Evolutionary conservation across 441 rosid species (phyloP).

Genomic region (Gossypium lobatum): DNA sequence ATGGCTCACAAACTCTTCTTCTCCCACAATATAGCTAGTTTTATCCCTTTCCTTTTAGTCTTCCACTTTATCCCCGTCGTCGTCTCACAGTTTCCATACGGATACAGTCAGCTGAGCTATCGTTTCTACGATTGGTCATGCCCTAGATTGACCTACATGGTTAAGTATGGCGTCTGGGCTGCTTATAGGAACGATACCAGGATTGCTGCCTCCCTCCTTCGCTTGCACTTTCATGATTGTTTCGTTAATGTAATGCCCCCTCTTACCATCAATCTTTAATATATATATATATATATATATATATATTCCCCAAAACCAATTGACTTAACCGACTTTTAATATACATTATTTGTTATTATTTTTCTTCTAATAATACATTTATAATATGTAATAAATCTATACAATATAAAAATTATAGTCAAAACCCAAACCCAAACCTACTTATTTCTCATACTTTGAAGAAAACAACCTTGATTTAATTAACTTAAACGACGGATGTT

Average conservation of each 20-base stretch:
- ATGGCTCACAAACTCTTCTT: conserved; percentile 36
- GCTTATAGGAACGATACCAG: conserved; percentile 58
- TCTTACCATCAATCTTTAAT: neutral
- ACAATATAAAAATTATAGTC: too few relatives aligned
- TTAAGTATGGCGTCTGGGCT: conserved; percentile 45
- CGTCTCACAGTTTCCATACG: conserved; percentile 18
- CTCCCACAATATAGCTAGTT: conserved; percentile 12
- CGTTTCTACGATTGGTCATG: conserved; percentile 54
- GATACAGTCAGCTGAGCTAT: conserved; percentile 33
- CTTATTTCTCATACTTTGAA: too few relatives aligned
- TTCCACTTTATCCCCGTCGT: conserved; percentile 18
- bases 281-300: neutral
- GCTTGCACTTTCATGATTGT: conserved; percentile 79
- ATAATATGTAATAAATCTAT: too few relatives aligned
- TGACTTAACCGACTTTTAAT: too few relatives aligned
- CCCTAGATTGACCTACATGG: conserved; percentile 61
- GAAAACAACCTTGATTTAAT: too few relatives aligned
- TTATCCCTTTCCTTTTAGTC: conserved; percentile 13
- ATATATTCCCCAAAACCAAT: too few relatives aligned
- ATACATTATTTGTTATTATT: too few relatives aligned
- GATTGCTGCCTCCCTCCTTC: conserved; percentile 81
- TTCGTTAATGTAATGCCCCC: conserved; percentile 43
- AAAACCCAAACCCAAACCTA: too few relatives aligned
- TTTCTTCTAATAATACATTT: too few relatives aligned
- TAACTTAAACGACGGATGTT: too few relatives aligned